Conservation (phyloP, 1,284 basidiomycete genomes). For the Malassezia furfur region DNA sequence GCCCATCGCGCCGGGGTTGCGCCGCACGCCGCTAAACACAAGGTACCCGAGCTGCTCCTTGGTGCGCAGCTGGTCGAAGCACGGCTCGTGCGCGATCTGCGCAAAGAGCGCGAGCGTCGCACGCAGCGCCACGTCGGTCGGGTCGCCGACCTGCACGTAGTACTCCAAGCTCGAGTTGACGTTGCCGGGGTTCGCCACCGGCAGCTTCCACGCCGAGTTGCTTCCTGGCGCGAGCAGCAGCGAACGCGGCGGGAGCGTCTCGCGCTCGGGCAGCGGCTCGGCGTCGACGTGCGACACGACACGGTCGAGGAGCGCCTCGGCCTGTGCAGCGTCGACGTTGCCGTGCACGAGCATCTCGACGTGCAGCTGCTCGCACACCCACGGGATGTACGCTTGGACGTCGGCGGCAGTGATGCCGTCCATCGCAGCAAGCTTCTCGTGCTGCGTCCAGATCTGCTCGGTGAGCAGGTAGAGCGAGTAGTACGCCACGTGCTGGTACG, state of each 20-base stretch:
- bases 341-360: constrained; percentile 72
- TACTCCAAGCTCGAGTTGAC: constrained; percentile 61
- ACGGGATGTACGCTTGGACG: constrained; percentile 59
- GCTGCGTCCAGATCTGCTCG: constrained; percentile 66
- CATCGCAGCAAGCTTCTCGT: constrained; percentile 71
- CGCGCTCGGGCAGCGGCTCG: constrained; percentile 48
- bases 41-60: constrained; percentile 89
- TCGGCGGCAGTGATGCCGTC: constrained; percentile 65
- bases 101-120: constrained; percentile 37
- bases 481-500: constrained; percentile 71
- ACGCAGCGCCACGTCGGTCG: constrained; percentile 28
- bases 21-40: constrained; percentile 36
- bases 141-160: constrained; percentile 42
- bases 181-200: constrained; percentile 76
- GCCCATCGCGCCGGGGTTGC: constrained; percentile 57
- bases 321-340: constrained; percentile 75
- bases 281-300: constrained; percentile 62
- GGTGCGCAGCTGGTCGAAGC: constrained; percentile 89
- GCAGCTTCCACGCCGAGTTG: constrained; percentile 62
- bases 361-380: constrained; percentile 54
- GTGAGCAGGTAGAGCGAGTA: constrained; percentile 64
- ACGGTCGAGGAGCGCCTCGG: constrained; percentile 63
- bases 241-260: constrained; percentile 26
- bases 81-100: constrained; percentile 59
- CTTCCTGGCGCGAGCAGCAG: constrained; percentile 53